Conservation (phyloP, 768 basidiomycete genomes). For the Fomitopsis pulvina region DNA sequence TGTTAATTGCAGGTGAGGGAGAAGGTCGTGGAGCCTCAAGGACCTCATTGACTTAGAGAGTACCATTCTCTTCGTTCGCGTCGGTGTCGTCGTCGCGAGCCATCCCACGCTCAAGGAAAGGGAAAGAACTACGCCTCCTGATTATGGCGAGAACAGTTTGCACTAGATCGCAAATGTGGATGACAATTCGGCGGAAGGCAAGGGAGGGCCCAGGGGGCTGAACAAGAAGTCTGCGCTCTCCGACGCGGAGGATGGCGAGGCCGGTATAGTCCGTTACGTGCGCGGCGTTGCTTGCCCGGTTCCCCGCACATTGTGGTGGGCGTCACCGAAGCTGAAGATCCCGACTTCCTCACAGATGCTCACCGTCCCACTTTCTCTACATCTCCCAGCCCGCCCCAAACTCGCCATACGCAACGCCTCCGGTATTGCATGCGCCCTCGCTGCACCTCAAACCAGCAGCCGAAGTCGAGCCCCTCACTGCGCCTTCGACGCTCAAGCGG, state of each 20-base stretch:
- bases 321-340: conserved; percentile 30
- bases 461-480: conserved; percentile 1
- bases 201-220: conserved; percentile 9
- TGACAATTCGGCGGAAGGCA: conserved; percentile 2
- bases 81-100: not conserved
- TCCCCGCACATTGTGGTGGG: conserved; percentile 10
- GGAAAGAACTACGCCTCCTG: not conserved
- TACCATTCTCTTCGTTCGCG: not conserved
- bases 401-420: conserved; percentile 4
- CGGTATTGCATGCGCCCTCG: not conserved
- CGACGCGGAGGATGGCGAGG: conserved; percentile 18
- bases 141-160: not conserved
- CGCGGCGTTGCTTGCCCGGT: conserved; percentile 4
- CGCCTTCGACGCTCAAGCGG: conserved; percentile 4
- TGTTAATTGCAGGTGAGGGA: not conserved
- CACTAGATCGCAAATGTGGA: too few species aligned
- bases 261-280: conserved; percentile 9
- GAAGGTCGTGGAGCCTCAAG: not conserved
- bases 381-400: conserved; percentile 12
- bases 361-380: conserved; percentile 9
- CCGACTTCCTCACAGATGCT: conserved; percentile 35
- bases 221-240: conserved; percentile 16
- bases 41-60: not conserved
- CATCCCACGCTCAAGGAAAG: not conserved
- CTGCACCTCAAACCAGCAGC: conserved; percentile 5